Base-by-base conservation (phyloP, 164 flowering plant genomes). In the Vitis rupestris region DNA sequence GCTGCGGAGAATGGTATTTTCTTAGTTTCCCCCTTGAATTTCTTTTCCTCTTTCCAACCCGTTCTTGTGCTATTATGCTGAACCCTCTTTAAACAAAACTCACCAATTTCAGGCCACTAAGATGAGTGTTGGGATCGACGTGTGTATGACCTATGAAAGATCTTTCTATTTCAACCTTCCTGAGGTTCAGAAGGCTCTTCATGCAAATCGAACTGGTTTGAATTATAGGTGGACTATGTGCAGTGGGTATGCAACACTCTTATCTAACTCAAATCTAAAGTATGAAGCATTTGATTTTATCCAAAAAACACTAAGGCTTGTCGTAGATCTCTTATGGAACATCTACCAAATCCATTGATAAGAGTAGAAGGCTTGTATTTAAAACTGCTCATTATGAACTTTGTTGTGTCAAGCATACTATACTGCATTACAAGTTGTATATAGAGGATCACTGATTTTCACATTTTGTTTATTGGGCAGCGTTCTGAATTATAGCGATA, bases 211-310 rank as follows among this genome's bases (percentile, higher is more conserved):
- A 31, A 95, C 97, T 4, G 82, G 80, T 13, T 76, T 95, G 59
- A 90, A 90, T 17, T 95, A 93, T 67, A 15, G 55, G 8, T 95
- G 99, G 98, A 67, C 84, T 1, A 95, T 93, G 99, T 95, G 99
- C 85, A 93, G 93, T 64, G 64, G 71, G 98, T 93, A 75, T 75
- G 88, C 72, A 61, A 1, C 68, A 73, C 12, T 61, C 48, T 37
- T 37, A 37, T 37, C 44, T 6, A 31, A 31, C 44, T 6, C 44
- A 31, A 31, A 31, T 31, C 44, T 37, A 3, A 37, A 37, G 7
- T 37, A 37, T 37, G 4, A 37, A 37, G 4, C 44, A 37, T 37
- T 37, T 37, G 44, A 37, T 37, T 37, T 23, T 23, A 23, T 23
- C 44, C 7, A 6, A 37, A 37, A 37, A 37, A 37, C 44, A 23